Evolutionary conservation across 179 eudicot genomes (phyloP), one percentile per base, ranked within the genome.

Genomic region (Beta macrorhiza): DNA sequence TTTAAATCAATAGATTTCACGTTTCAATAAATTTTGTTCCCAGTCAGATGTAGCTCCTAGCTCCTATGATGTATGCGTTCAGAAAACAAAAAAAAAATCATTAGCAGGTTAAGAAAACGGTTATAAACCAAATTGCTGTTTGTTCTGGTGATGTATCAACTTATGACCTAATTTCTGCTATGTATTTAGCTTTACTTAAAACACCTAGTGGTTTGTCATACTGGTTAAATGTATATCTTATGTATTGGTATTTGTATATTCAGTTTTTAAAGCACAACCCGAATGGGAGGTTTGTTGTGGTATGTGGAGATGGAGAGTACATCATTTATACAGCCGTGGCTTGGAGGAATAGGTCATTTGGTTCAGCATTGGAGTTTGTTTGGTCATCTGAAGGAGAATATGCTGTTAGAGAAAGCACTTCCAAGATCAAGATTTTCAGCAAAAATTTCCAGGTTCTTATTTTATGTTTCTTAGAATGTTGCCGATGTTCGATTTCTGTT

Each of bases 361-460:
- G 99, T 70, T 91, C 97, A 77, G 99, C 97, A 17, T 84, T 95
- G 90, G 98, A 93, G 81, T 88, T 95, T 83, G 99, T 90, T 78
- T 95, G 99, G 99, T 93, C 99, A 51, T 84, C 91, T 17, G 99
- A 94, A 77, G 99, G 99, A 77, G 99, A 96, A 89, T 96, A 88
- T 90, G 99, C 98, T 82, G 92, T 92, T 78, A 90, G 98, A 81
- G 99, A 96, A 90, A 96, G 99, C 87, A 94, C 99, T 51, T 92
- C 99, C 57, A 96, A 88, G 87, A 91, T 96, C 75, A 94, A 96
- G 87, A 87, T 96, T 69, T 94, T 89, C 75, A 92, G 88, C 82
- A 96, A 94, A 91, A 92, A 82, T 81, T 94, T 95, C 77, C 92
- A 87, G 99, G 99, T 96, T 80, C 75, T 68, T 79, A 55, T 63